A percentile compares a stretch with the other conserved stretches of the same genome.
These are phyloP conservation scores for Alternaria brassicicola DNA, from an alignment of 2,329 filamentous ascomycete species.

Conservation along the genomic window DNA sequence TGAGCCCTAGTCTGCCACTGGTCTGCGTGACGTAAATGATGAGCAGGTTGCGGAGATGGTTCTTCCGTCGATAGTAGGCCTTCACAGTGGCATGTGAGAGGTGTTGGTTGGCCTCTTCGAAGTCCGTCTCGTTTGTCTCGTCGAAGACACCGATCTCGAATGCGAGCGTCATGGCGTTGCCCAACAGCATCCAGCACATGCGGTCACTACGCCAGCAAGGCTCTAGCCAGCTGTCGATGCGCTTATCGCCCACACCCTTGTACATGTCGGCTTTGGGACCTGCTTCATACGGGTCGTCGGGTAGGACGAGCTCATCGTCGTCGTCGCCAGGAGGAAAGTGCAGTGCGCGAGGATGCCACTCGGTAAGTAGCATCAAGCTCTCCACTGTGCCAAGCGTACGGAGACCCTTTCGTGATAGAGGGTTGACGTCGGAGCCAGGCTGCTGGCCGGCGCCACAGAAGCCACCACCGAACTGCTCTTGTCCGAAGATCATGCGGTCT, in stretches of 20 bases:
- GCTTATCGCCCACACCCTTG: slow-evolving; percentile 75
- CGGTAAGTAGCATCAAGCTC: slow-evolving; percentile 89
- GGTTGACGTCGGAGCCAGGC: slow-evolving; percentile 70
- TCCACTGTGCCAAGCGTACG: slow-evolving; percentile 93
- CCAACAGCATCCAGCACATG: slow-evolving; percentile 98
- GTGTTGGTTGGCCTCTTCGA: slow-evolving; percentile 50
- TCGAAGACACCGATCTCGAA: slow-evolving; percentile 97
- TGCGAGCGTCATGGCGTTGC: slow-evolving; percentile 84
- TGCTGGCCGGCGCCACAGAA: slow-evolving; percentile 75
- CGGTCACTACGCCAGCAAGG: slow-evolving; percentile 89
- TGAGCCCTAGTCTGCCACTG: slow-evolving; percentile 89
- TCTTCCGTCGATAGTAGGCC: slow-evolving; percentile 75
- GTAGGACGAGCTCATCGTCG: slow-evolving; percentile 67
- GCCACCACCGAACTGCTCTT: slow-evolving; percentile 91
- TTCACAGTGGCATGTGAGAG: slow-evolving; percentile 66
- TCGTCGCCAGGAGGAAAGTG: slow-evolving; percentile 83
- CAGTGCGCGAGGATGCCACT: slow-evolving; percentile 94
- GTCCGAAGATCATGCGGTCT: slow-evolving; percentile 91
- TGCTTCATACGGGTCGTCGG: slow-evolving; percentile 68
- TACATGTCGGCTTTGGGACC: slow-evolving; percentile 46
- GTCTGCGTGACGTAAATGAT: slow-evolving; percentile 92
- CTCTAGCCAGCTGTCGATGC: slow-evolving; percentile 95
- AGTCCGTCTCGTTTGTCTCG: slow-evolving; percentile 74
- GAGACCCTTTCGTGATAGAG: slow-evolving; percentile 67
- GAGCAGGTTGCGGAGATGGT: slow-evolving; percentile 82